phyloP scores from a whole-genome alignment of 2,329 filamentous ascomycete genomes.

The Epichloe festucae region DNA sequence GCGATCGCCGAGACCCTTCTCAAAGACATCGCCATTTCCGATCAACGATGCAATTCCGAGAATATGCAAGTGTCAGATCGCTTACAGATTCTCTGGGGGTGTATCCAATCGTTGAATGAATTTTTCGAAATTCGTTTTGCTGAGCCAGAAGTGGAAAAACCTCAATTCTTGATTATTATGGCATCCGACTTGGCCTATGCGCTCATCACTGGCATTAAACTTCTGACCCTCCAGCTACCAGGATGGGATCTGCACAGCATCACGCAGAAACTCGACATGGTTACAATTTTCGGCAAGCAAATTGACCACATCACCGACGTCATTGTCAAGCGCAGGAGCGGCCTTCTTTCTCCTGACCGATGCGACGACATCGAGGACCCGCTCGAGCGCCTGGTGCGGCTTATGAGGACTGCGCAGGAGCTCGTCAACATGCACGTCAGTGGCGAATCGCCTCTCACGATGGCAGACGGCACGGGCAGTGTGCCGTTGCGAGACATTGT shows the following conservation, averaged over 20 bases:
- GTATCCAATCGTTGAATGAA: constrained; percentile 25
- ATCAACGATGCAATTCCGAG: constrained; percentile 18
- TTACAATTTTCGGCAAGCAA: constrained; percentile 13
- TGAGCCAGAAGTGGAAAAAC: constrained; percentile 19
- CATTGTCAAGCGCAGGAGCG: constrained; percentile 17
- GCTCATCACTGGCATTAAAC: constrained; percentile 32
- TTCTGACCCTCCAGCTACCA: constrained; percentile 31
- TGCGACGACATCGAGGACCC: constrained; percentile 15
- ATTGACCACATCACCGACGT: constrained; percentile 18
- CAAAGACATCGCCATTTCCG: constrained; percentile 32
- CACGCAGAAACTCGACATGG: constrained; percentile 19
- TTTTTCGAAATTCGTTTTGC: constrained; percentile 27
- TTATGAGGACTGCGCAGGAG: constrained; percentile 18
- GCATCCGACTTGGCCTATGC: constrained; percentile 35
- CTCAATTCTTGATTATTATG: constrained; percentile 29
- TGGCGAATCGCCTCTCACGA: constrained; percentile 12
- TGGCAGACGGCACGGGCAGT: constrained; percentile 8
- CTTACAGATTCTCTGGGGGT: constrained; percentile 32
- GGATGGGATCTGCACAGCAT: constrained; percentile 31
- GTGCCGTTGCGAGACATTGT: constrained; percentile 10
- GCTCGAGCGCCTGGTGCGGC: constrained; percentile 18
- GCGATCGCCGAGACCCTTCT: constrained; percentile 33
- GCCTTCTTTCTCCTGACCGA: constrained; percentile 9
- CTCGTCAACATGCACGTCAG: constrained; percentile 19
- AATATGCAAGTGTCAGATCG: constrained; percentile 25